Evolutionary conservation across 805 yeast species (phyloP).

Genomic region (Saccharomycopsis guyanensis): DNA sequence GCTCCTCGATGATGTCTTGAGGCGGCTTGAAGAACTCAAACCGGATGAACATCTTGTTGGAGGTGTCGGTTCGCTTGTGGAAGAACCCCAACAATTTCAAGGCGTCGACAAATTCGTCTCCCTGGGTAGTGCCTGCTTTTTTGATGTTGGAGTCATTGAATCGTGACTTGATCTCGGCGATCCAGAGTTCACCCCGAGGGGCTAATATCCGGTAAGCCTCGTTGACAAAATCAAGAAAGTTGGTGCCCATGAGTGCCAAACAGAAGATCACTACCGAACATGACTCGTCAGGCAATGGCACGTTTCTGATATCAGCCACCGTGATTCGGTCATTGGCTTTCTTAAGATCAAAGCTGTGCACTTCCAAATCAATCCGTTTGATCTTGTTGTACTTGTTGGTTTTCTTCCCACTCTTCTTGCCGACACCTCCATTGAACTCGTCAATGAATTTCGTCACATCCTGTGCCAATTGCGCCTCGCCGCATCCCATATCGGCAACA

Average conservation of each 20-base stretch:
- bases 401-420: slow-evolving; percentile 26
- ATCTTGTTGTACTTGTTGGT: slow-evolving; percentile 31
- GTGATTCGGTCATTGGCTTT: slow-evolving; percentile 85
- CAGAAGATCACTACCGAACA: slow-evolving; percentile 90
- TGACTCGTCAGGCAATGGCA: slow-evolving; percentile 73
- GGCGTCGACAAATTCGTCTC: slow-evolving; percentile 73
- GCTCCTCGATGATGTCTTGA: slow-evolving; percentile 54
- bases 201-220: slow-evolving; percentile 85
- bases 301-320: slow-evolving; percentile 92
- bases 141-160: slow-evolving; percentile 50
- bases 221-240: slow-evolving; percentile 80
- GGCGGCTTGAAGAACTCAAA: slow-evolving; percentile 92
- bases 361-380: slow-evolving; percentile 44
- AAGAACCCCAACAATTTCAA: slow-evolving; percentile 76
- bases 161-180: slow-evolving; percentile 93
- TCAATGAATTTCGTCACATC: slow-evolving; percentile 50
- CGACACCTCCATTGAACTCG: slow-evolving; percentile 25
- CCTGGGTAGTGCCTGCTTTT: slow-evolving; percentile 28
- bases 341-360: slow-evolving; percentile 87
- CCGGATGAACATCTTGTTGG: slow-evolving; percentile 88
- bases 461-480: slow-evolving; percentile 83
- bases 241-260: slow-evolving; percentile 94
- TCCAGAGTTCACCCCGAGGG: slow-evolving; percentile 94
- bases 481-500: slow-evolving; percentile 98
- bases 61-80: slow-evolving; percentile 79